Base-by-base conservation (phyloP, 345 rosid genomes). In the Populus tremula region DNA sequence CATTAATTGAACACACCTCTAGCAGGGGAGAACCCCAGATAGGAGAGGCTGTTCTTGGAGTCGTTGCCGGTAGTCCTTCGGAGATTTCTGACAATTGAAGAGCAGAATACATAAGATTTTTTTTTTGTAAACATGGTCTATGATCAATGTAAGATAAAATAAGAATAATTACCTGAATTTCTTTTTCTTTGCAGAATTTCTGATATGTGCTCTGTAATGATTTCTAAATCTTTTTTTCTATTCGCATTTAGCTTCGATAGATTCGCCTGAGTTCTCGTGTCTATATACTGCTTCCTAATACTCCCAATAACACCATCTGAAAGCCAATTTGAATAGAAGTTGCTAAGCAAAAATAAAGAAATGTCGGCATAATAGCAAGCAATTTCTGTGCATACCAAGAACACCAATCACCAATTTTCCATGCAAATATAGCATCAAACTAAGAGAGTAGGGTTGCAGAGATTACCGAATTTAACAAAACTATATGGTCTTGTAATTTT, bases 191-290 rank as follows among this genome's bases (percentile, higher is more conserved):
- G 83, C 2, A 81, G 41, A 47, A 87, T 81, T 53, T 80, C 84
- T 14, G 87, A 85, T 65, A 88, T 45, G 76, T 87, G 82, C 61
- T 80, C 77, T 25, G 82, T 80, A 73, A 84, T 20, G 16, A 85
- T 78, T 53, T 85, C 72, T 13, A 80, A 67, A 71, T 88, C 85
- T 76, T 82, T 84, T 21, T 71, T 45, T 71, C 84, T 80, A 29
- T 27, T 76, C 74, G 87, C 87, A 18, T 81, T 87, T 35, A 91
- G 76, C 79, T 85, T 91, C 27, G 86, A 80, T 75, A 88, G 85
- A 76, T 89, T 87, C 21, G 90, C 77, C 23, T 87, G 89, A 70
- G 93, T 89, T 81, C 91, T 88, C 53, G 91, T 87, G 73, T 88
- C 91, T 16, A 84, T 72, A 77, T 88, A 89, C 49, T 79, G 89